Evolutionary conservation across 352 stramenopile genomes (phyloP).

Genomic region (Pythium grandisporangium): DNA sequence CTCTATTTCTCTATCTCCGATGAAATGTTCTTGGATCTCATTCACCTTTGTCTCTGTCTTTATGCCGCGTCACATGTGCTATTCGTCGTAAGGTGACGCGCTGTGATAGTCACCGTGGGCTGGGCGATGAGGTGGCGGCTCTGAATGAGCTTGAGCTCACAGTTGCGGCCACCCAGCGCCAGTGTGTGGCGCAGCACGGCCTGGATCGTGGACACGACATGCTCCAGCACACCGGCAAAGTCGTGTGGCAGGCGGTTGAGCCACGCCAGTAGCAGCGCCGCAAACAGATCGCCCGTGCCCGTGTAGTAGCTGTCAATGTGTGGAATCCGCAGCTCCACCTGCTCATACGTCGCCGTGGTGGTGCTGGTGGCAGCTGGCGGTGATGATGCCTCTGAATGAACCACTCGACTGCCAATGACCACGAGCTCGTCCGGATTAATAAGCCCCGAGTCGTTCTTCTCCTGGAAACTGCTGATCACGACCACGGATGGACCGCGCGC

Average conservation of each 20-base stretch:
- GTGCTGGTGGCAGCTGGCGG: slow-evolving; percentile 7
- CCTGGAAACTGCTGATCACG: slow-evolving; percentile 77
- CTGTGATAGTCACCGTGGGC: slow-evolving; percentile 33
- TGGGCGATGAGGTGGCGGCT: slow-evolving; percentile 64
- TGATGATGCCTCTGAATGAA: too few species aligned
- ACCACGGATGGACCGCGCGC: slow-evolving; percentile 58
- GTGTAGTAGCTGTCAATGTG: slow-evolving; percentile 81
- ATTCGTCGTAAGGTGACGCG: too few species aligned
- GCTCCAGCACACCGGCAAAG: slow-evolving; percentile 64
- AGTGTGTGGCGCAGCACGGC: slow-evolving; percentile 66
- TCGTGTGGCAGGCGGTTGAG: slow-evolving; percentile 47
- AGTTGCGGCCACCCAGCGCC: slow-evolving; percentile 48
- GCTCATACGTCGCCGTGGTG: slow-evolving; percentile 27
- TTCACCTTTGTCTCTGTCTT: background rate
- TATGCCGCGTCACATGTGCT: too few species aligned
- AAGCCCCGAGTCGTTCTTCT: slow-evolving; percentile 14
- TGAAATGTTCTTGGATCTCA: too few species aligned
- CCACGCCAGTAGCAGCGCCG: slow-evolving; percentile 74
- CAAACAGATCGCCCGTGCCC: slow-evolving; percentile 76
- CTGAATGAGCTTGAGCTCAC: slow-evolving; percentile 80
- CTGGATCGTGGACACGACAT: slow-evolving; percentile 74
- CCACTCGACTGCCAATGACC: slow-evolving; percentile 54
- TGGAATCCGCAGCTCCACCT: slow-evolving; percentile 73
- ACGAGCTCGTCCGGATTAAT: slow-evolving; percentile 30
- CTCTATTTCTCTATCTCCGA: too few species aligned